These are phyloP conservation scores for Pneumocystis jirovecii DNA, from an alignment of 1,139 yeast genomes.

Conservation along the genomic window DNA sequence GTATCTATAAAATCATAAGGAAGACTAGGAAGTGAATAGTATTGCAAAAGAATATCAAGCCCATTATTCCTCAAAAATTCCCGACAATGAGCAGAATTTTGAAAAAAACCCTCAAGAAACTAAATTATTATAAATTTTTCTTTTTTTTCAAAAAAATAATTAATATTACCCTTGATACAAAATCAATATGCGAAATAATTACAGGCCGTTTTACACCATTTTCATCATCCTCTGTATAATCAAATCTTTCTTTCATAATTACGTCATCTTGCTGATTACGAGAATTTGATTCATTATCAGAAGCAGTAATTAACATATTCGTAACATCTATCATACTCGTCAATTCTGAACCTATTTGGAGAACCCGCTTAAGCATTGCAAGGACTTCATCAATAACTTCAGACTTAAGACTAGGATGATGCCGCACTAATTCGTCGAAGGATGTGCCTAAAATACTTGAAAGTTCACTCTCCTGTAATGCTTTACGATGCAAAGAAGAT, in stretches of 20 bases:
- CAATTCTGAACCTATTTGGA: slow-evolving; percentile 24
- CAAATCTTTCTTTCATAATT: background rate
- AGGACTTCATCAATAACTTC: slow-evolving; percentile 39
- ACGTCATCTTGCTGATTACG: background rate
- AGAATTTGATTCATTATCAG: background rate
- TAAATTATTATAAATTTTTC: background rate
- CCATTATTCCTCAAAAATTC: slow-evolving; percentile 24
- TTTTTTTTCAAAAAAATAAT: background rate
- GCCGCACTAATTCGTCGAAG: slow-evolving; percentile 72
- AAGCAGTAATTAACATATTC: background rate
- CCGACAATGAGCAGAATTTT: slow-evolving; percentile 22
- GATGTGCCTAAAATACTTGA: slow-evolving; percentile 47
- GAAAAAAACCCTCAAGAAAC: slow-evolving; percentile 24
- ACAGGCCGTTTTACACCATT: slow-evolving; percentile 4
- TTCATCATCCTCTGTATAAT: slow-evolving; percentile 5
- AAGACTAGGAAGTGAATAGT: slow-evolving; percentile 20
- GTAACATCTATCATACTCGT: background rate
- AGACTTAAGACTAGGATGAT: slow-evolving; percentile 59
- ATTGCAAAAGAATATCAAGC: slow-evolving; percentile 17
- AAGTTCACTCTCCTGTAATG: slow-evolving; percentile 35
- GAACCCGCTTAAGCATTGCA: slow-evolving; percentile 34
- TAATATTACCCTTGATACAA: slow-evolving; percentile 14
- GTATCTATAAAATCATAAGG: slow-evolving; percentile 27
- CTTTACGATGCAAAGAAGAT: slow-evolving; percentile 35
- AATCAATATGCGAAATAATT: slow-evolving; percentile 13